Base-by-base conservation (phyloP, 140 eudicot species). In the Erigeron philadelphicus region DNA sequence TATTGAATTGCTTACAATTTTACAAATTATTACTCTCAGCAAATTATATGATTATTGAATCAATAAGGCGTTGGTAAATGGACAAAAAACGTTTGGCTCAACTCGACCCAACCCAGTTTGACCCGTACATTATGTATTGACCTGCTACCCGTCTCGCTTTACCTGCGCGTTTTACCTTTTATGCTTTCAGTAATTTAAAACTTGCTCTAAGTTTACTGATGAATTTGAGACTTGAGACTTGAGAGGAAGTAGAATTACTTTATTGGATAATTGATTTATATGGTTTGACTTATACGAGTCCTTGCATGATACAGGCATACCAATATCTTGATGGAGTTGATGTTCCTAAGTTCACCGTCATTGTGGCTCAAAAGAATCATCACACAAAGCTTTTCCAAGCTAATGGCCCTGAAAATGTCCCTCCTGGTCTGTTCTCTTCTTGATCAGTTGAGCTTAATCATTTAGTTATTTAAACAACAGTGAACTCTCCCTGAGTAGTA, bases 311-410 rank as follows among this genome's bases (percentile, higher is more conserved):
- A 40, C 89, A 94, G 99, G 96, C 99, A 72, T 87, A 86, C 76
- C 81, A 80, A 72, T 76, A 76, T 74, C 96, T 94, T 74, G 95
- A 90, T 58, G 99, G 82, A 79, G 77, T 66, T 40, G 83, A 88
- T 49, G 70, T 81, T 79, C 99, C 99, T 25, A 89, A 90, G 74
- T 89, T 94, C 81, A 84, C 94, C 8, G 84, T 94, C 67, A 85
- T 94, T 59, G 88, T 94, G 63, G 99, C 96, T 42, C 97, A 94
- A 70, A 94, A 90, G 81, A 89, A 86, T 70, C 97, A 94, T 73
- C 88, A 85, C 73, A 89, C 96, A 1, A 89, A 82, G 75, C 64
- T 94, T 38, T 94, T 94, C 67, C 89, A 85, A 83, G 78, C 84
- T 63, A 80, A 76, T 47, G 77, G 74, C 62, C 65, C 82, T 45